These are phyloP conservation scores for Pythium utonaiense DNA, from an alignment of 352 stramenopile species.

Conservation along the genomic window DNA sequence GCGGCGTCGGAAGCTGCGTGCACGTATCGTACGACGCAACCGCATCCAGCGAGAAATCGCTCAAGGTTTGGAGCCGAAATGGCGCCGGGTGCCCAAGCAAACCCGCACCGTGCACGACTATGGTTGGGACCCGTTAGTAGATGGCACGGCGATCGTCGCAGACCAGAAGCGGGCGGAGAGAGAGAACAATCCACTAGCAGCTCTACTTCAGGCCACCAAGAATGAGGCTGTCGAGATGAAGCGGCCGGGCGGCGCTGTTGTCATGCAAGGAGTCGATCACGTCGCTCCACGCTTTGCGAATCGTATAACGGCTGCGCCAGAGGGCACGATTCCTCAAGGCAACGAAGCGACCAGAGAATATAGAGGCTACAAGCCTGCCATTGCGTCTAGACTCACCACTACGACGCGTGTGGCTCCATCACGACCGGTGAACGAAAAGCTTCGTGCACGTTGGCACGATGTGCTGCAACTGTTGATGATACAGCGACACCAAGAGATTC, in stretches of 20 bases:
- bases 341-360: too few relatives aligned
- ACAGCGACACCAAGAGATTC: constrained; percentile 51
- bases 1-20: constrained; percentile 38
- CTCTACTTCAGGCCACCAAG: constrained; percentile 3
- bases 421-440: constrained; percentile 1
- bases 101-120: constrained; percentile 24
- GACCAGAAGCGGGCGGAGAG: constrained; percentile 5
- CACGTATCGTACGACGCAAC: constrained; percentile 54
- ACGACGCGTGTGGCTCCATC: neutral
- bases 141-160: constrained; percentile 11
- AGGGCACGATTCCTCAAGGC: neutral
- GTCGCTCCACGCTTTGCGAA: constrained; percentile 12
- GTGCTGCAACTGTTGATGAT: constrained; percentile 46
- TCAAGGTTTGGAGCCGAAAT: constrained; percentile 37
- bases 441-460: constrained; percentile 36
- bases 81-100: constrained; percentile 19
- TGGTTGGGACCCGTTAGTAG: constrained; percentile 21
- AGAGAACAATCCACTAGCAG: constrained; percentile 14
- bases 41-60: constrained; percentile 55
- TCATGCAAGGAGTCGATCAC: constrained; percentile 17
- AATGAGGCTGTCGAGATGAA: constrained; percentile 1
- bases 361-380: neutral
- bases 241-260: neutral
- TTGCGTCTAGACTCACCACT: neutral
- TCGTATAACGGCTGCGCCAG: neutral